Base-by-base conservation (phyloP, 306 rosid species). In the Cucumis melo region DNA sequence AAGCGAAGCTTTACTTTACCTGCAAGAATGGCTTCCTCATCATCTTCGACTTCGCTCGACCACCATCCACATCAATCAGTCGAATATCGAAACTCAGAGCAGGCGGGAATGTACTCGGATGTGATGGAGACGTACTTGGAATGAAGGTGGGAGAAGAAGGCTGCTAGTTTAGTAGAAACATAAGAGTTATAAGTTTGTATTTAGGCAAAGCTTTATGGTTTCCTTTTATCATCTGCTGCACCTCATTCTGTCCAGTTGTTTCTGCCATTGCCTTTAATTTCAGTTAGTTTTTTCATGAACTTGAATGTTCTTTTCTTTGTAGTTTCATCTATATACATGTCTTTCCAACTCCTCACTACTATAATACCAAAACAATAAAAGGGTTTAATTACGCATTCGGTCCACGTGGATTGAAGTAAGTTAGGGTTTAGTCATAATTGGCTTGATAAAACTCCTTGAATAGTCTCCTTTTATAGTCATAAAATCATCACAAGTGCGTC, bases 101-200 rank as follows among this genome's bases (percentile, higher is more conserved):
- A 73, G 81, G 88, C 87, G 15, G 92, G 87, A 9, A 85, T 89
- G 90, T 90, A 87, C 87, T n/a, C 95, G 11, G 98, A 90, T 85
- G 93, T 90, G 54, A 95, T 95, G 99, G 97, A 90, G 80, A 87
- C 90, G 39, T 95, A 83, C 87, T 80, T 95, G 86, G 97, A 95
- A 89, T 93, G 86, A 93, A 86, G 51, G 11, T 61, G 44, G 58
- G 46, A 27, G 8, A 16, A 70, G 79, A 27, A 17, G 59, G 68
- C 16, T 68, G 77, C 60, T 41, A 77, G 79, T 83, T 60, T 53
- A 32, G 62, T 79, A 84, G 87, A 79, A 79, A 81, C 60, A 27
- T 72, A 72, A 72, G 76, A 7, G 76, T 46, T 27, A 50, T 9
- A 48, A 46, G 59, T 77, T 62, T 88, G 91, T 87, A 90, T 48